Conservation (phyloP, 1,284 basidiomycete genomes). For the Rhodotorula sp. region DNA sequence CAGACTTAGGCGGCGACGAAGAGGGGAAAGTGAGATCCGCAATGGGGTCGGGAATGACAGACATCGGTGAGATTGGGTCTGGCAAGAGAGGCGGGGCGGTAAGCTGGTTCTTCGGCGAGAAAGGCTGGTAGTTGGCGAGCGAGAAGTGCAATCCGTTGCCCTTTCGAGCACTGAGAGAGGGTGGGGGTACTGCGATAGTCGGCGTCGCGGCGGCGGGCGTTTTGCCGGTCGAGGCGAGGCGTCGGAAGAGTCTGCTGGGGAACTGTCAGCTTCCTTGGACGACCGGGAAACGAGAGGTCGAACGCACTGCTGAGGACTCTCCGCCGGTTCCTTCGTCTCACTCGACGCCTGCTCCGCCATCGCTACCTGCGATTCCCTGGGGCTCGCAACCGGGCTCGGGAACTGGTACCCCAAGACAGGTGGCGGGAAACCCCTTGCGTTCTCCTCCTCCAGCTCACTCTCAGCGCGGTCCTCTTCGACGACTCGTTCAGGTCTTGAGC, state of each 20-base stretch:
- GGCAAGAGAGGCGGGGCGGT: conserved; percentile 9
- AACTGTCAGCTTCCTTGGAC: not conserved
- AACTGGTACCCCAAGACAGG: conserved; percentile 30
- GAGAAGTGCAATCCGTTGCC: conserved; percentile 15
- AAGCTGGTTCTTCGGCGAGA: not conserved
- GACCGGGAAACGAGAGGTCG: not conserved
- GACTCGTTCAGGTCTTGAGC: not conserved
- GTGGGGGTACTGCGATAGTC: not conserved
- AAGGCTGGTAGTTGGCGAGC: conserved; percentile 10
- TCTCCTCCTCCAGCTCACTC: conserved; percentile 8
- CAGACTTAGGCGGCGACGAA: not conserved
- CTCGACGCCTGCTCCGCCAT: not conserved
- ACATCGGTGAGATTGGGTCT: conserved; percentile 26
- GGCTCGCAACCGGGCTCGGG: conserved; percentile 2
- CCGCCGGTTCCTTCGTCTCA: not conserved
- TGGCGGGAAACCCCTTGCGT: conserved; percentile 22
- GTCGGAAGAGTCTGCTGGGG: not conserved
- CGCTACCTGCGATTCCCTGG: not conserved
- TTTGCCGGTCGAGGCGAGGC: not conserved
- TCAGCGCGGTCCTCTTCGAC: not conserved
- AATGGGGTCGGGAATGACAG: conserved; percentile 23
- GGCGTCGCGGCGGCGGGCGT: not conserved
- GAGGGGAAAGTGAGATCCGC: conserved; percentile 5
- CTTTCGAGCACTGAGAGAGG: not conserved
- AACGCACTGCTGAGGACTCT: too few species aligned